A percentile compares a stretch with the other conserved stretches of the same genome.
These are phyloP conservation scores for Pseudogymnoascus sp. DNA, from an alignment of 2,329 filamentous ascomycete genomes.

Conservation along the genomic window DNA sequence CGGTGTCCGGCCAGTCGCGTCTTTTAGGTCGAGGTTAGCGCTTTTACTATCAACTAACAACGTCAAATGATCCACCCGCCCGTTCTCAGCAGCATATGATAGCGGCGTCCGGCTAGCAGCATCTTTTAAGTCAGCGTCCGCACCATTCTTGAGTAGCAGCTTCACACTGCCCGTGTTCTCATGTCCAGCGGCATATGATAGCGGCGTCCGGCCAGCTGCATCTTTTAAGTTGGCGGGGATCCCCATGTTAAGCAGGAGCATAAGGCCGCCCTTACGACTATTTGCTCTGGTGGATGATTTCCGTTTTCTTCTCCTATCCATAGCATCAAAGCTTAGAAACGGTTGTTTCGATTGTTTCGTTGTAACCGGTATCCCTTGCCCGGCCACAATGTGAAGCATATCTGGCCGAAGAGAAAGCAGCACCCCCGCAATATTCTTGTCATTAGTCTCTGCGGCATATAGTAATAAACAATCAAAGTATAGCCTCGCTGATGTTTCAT, in stretches of 20 bases:
- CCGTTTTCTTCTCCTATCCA: too few relatives aligned
- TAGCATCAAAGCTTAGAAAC: too few relatives aligned
- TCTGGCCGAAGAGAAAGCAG: not conserved
- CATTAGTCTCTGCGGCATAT: not conserved
- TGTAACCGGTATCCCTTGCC: not conserved
- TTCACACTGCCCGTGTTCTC: not conserved
- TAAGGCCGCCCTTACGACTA: too few relatives aligned
- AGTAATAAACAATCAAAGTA: not conserved
- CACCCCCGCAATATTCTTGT: not conserved
- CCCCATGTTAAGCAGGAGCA: not conserved
- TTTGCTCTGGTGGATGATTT: too few relatives aligned
- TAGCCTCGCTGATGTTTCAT: not conserved
- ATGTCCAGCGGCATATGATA: not conserved
- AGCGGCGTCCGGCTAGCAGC: slow-evolving; percentile 28
- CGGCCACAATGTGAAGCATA: not conserved
- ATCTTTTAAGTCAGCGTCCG: not conserved
- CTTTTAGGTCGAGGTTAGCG: not conserved
- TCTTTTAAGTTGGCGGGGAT: not conserved
- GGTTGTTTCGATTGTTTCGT: too few relatives aligned
- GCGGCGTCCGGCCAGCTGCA: slow-evolving; percentile 28
- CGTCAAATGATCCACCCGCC: too few relatives aligned
- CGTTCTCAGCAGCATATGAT: not conserved
- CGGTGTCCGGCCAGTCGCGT: not conserved
- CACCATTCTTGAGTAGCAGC: too few relatives aligned
- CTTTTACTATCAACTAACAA: too few relatives aligned